These are phyloP conservation scores for Lagenaria siceraria DNA, from an alignment of 306 rosid genomes.

Conservation along the genomic window DNA sequence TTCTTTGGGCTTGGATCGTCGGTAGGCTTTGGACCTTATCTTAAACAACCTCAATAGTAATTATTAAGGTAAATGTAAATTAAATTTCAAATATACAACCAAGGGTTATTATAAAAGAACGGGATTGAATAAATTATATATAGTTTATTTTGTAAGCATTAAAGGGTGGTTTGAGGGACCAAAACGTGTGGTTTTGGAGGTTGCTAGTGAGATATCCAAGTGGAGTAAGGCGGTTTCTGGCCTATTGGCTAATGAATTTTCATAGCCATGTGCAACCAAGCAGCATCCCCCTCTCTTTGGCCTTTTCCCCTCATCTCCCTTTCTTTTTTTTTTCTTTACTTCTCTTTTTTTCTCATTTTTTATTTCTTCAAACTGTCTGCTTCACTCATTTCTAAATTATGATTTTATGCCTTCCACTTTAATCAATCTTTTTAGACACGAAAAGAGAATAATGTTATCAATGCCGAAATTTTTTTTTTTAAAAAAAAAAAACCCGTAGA, in stretches of 20 bases:
- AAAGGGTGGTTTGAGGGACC: constrained; percentile 19
- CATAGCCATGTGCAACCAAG: constrained; percentile 46
- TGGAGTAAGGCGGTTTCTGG: constrained; percentile 34
- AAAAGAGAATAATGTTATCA: neutral
- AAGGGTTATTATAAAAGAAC: too few relatives aligned
- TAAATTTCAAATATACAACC: too few relatives aligned
- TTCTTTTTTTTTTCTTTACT: neutral
- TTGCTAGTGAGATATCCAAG: constrained; percentile 22
- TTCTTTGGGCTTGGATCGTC: too few relatives aligned
- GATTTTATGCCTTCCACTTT: neutral
- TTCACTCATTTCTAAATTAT: neutral
- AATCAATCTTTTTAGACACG: neutral
- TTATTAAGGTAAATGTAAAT: too few relatives aligned
- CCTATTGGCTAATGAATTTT: constrained; percentile 16
- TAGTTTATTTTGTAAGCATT: neutral
- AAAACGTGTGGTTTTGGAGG: constrained; percentile 61
- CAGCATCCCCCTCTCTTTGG: constrained; percentile 32
- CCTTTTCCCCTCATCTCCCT: constrained; percentile 30
- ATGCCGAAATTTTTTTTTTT: too few relatives aligned
- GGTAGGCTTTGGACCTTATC: too few relatives aligned
- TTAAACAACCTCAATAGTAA: too few relatives aligned
- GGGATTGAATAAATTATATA: neutral
- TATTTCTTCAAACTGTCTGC: neutral
- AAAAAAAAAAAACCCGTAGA: too few relatives aligned
- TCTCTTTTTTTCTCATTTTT: constrained; percentile 12